Evolutionary conservation across 176 grass and related monocot species (phyloP).

Genomic region (Oryza officinalis): DNA sequence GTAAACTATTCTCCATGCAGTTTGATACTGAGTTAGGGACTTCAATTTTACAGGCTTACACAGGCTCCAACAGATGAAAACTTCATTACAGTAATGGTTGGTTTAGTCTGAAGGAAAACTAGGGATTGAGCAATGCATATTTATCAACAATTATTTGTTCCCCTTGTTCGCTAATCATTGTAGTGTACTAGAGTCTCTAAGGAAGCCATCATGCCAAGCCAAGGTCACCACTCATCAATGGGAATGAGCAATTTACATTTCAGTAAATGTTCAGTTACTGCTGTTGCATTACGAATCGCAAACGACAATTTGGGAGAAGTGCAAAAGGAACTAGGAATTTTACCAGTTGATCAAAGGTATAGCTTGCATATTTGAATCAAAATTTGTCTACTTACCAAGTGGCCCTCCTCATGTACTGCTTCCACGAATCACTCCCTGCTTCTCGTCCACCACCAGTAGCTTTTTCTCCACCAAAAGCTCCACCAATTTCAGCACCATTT

Average conservation of each 20-base stretch:
- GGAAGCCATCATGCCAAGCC: too few species aligned
- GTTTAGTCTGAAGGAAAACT: background rate
- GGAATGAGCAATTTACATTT: background rate
- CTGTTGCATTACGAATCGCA: background rate
- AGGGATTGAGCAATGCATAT: background rate
- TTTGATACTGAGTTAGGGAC: too few species aligned
- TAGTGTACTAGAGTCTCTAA: too few species aligned
- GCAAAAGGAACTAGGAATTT: background rate
- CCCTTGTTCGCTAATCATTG: too few species aligned
- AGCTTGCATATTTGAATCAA: background rate
- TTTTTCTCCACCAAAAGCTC: slow-evolving; percentile 99
- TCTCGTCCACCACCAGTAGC: slow-evolving; percentile 93
- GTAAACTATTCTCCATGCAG: too few species aligned
- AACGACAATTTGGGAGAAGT: background rate
- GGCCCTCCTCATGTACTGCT: slow-evolving; percentile 95
- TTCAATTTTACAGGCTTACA: too few species aligned
- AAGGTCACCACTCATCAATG: too few species aligned
- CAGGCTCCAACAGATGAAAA: background rate
- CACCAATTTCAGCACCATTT: slow-evolving; percentile 97
- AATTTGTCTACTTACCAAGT: slow-evolving; percentile 73
- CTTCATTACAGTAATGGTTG: background rate
- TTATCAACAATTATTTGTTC: too few species aligned
- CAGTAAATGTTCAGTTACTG: background rate
- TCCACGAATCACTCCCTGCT: slow-evolving; percentile 99
- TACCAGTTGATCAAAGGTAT: background rate